These are phyloP conservation scores for Plantago ovata DNA, from an alignment of 257 asterid genomes.

Conservation along the genomic window DNA sequence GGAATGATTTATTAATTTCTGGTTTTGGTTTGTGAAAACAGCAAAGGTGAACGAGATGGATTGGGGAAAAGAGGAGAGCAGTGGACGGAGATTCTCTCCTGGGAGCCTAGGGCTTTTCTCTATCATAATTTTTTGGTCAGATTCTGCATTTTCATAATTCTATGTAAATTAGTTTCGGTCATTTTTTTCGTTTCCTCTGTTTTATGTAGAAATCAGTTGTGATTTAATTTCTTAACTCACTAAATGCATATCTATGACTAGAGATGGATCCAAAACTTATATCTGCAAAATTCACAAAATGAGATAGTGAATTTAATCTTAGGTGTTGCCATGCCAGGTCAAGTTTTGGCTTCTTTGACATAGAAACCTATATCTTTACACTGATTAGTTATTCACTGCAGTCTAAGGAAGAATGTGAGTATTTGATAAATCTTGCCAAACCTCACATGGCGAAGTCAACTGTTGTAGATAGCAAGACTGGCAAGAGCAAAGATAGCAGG, in stretches of 20 bases:
- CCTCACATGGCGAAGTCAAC: conserved; percentile 71
- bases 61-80: conserved; percentile 54
- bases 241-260: neutral
- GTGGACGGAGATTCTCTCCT: conserved; percentile 72
- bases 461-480: conserved; percentile 72
- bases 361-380: conserved; percentile 13
- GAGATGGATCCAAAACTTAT: too few species aligned
- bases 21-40: conserved; percentile 2
- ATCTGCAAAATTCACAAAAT: too few species aligned
- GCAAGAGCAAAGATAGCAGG: conserved; percentile 79
- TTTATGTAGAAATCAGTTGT: neutral
- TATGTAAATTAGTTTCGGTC: too few species aligned
- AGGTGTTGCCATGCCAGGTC: neutral
- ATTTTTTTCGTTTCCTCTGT: neutral
- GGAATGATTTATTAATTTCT: neutral
- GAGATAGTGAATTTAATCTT: too few species aligned
- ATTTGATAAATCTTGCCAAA: conserved; percentile 60
- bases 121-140: conserved; percentile 80
- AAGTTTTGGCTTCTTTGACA: conserved; percentile 6
- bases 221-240: neutral
- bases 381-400: conserved; percentile 25
- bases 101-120: conserved; percentile 76
- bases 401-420: conserved; percentile 84
- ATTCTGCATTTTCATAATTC: neutral
- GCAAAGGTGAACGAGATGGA: conserved; percentile 45